A percentile compares a stretch with the other conserved stretches of the same genome.
These are phyloP conservation scores for Colletotrichum sansevieriae DNA, from an alignment of 2,329 filamentous ascomycete species.

Conservation along the genomic window DNA sequence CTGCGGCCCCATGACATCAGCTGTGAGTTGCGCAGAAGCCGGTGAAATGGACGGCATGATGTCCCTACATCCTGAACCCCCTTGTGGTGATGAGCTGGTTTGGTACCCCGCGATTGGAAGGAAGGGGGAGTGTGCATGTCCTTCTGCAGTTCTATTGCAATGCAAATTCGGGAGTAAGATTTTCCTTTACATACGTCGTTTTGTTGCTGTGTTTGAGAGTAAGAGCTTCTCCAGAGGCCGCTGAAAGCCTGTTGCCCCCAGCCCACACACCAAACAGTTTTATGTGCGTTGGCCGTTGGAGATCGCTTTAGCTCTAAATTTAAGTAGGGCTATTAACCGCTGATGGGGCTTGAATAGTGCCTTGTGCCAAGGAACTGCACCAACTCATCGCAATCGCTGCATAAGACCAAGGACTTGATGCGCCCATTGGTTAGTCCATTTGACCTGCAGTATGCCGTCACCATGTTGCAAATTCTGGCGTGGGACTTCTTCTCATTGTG, in stretches of 20 bases:
- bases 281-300: too few species aligned
- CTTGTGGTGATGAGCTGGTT: neutral
- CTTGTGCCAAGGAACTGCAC: neutral
- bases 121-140: neutral
- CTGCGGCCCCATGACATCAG: neutral
- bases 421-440: too few species aligned
- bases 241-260: neutral
- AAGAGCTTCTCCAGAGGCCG: neutral
- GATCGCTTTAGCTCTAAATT: too few species aligned
- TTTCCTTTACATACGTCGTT: neutral
- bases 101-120: neutral
- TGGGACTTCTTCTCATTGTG: too few species aligned
- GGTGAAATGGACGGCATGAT: neutral
- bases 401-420: too few species aligned
- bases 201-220: neutral
- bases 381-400: neutral
- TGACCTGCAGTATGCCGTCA: too few species aligned
- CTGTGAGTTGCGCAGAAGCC: neutral
- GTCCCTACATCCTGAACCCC: neutral
- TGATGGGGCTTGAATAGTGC: neutral
- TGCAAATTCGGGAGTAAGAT: neutral
- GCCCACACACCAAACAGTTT: too few species aligned
- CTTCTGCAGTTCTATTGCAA: neutral
- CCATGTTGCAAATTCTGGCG: too few species aligned
- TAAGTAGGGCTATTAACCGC: neutral